phyloP scores from a whole-genome alignment of 257 asterid species.

The Nicotiana paniculata region DNA sequence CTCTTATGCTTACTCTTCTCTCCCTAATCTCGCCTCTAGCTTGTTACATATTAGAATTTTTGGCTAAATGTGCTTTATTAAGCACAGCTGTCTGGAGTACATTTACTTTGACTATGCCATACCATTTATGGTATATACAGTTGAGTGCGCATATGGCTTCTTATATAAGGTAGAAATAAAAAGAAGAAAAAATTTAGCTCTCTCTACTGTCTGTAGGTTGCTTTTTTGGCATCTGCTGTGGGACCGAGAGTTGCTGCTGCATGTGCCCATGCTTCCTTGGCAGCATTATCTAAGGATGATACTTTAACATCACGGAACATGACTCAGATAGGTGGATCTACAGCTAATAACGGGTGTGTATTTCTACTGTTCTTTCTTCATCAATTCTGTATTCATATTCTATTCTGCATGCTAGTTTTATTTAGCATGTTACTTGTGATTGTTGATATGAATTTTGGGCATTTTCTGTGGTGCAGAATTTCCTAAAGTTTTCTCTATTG shows the following conservation, averaged over 20 bases:
- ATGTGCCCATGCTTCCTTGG: constrained; percentile 89
- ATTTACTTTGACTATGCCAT: background rate
- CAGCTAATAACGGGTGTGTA: constrained; percentile 17
- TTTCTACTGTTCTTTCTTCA: background rate
- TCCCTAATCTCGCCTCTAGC: background rate
- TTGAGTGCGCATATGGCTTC: background rate
- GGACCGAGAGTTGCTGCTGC: constrained; percentile 99
- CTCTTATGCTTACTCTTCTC: background rate
- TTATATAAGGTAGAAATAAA: background rate
- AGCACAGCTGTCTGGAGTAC: background rate
- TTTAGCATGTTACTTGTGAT: background rate
- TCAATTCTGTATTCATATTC: background rate
- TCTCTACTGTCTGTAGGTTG: constrained; percentile 52
- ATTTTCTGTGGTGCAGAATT: background rate
- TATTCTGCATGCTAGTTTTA: background rate
- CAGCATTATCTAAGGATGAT: constrained; percentile 54
- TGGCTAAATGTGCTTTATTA: background rate
- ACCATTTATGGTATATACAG: background rate
- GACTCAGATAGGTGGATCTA: constrained; percentile 30
- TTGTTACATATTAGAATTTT: background rate
- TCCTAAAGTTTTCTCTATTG: background rate
- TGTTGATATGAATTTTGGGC: background rate
- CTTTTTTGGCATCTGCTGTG: constrained; percentile 84
- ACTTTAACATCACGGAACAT: constrained; percentile 11
- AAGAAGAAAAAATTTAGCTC: background rate